These are phyloP conservation scores for Pythium scleroteichum DNA, from an alignment of 352 stramenopile species.

Conservation along the genomic window DNA sequence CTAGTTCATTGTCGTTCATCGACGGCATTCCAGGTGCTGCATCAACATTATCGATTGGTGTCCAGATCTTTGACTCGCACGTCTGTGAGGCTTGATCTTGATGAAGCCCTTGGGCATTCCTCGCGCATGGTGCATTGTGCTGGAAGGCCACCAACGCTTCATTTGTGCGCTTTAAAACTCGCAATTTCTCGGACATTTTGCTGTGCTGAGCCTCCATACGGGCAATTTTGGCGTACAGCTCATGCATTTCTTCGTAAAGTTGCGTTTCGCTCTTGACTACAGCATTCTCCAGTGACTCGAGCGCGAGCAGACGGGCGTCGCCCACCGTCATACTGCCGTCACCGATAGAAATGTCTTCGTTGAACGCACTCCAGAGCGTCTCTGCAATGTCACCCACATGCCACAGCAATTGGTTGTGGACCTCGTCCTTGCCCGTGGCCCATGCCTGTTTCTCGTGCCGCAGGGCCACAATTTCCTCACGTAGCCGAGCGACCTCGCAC, in stretches of 20 bases:
- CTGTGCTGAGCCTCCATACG: slow-evolving; percentile 24
- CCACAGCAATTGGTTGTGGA: slow-evolving; percentile 26
- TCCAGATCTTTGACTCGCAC: too few species aligned
- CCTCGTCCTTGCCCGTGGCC: slow-evolving; percentile 6
- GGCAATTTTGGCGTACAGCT: slow-evolving; percentile 28
- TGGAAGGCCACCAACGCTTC: slow-evolving; percentile 5
- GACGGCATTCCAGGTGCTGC: not conserved
- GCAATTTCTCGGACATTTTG: slow-evolving; percentile 20
- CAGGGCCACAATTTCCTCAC: slow-evolving; percentile 12
- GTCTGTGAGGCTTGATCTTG: too few species aligned
- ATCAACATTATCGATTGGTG: too few species aligned
- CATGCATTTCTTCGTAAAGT: slow-evolving; percentile 37
- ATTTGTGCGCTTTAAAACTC: slow-evolving; percentile 11
- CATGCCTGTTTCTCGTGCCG: slow-evolving; percentile 12
- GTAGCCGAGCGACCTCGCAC: slow-evolving; percentile 15
- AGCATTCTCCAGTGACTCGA: slow-evolving; percentile 27
- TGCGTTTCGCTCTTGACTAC: slow-evolving; percentile 19
- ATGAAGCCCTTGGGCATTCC: too few species aligned
- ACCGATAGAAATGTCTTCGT: not conserved
- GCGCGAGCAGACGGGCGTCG: slow-evolving; percentile 18
- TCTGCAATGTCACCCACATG: slow-evolving; percentile 28
- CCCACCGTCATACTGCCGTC: slow-evolving; percentile 4
- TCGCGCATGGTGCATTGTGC: too few species aligned
- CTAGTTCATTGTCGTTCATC: not conserved
- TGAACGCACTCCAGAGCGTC: slow-evolving; percentile 22